Evolutionary conservation across 1,284 basidiomycete genomes (phyloP).

Genomic region (Austropuccinia psidii): DNA sequence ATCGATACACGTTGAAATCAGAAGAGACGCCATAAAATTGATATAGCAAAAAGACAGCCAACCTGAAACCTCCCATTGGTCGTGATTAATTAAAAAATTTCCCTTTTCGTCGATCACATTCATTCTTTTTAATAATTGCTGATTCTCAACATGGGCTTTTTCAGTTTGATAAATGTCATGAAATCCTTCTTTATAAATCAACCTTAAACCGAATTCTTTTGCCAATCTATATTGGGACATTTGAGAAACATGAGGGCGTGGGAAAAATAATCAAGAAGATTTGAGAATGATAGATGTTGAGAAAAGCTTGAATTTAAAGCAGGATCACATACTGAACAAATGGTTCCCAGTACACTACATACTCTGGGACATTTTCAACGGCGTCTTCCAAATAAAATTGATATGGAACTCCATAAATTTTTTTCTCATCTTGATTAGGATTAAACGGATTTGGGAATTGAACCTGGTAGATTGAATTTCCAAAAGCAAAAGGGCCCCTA

Average conservation of each 20-base stretch:
- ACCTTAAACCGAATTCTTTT: constrained; percentile 65
- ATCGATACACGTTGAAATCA: neutral
- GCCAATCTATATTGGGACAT: constrained; percentile 60
- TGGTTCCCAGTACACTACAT: constrained; percentile 86
- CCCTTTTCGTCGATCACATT: constrained; percentile 74
- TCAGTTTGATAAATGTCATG: constrained; percentile 75
- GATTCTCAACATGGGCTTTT: constrained; percentile 53
- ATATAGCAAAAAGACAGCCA: constrained; percentile 49
- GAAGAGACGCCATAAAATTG: neutral
- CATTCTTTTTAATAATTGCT: constrained; percentile 66
- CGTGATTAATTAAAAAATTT: constrained; percentile 78
- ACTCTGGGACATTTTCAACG: constrained; percentile 94
- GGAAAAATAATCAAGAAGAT: neutral
- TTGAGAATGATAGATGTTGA: neutral
- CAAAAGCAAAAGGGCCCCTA: constrained; percentile 64
- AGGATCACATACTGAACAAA: constrained; percentile 65
- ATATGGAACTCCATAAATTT: constrained; percentile 78
- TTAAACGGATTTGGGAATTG: constrained; percentile 64
- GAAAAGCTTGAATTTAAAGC: neutral
- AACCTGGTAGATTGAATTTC: constrained; percentile 82
- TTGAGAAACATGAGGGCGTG: constrained; percentile 4
- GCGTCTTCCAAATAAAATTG: constrained; percentile 89
- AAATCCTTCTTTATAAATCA: constrained; percentile 77
- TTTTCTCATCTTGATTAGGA: neutral
- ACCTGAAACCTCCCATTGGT: constrained; percentile 96